Evolutionary conservation across 192 early-diverging fungal genomes (phyloP).

Genomic region (Dissophora ornata): DNA sequence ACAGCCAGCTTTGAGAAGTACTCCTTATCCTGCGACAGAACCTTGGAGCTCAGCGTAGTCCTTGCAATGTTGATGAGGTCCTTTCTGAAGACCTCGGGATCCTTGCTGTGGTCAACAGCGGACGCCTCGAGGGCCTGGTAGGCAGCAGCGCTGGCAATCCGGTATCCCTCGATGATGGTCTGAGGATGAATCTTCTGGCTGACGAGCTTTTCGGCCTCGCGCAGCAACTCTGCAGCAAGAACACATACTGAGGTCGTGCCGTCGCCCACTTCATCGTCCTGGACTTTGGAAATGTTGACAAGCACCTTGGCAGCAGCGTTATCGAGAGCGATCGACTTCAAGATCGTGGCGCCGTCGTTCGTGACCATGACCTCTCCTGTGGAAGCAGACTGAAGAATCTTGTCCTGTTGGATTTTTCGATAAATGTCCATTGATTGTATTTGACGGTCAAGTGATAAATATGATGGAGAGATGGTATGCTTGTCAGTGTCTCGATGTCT

Average conservation of each 20-base stretch:
- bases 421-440: neutral
- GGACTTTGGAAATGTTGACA: conserved; percentile 98
- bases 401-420: conserved; percentile 73
- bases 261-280: conserved; percentile 99
- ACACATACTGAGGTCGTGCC: conserved; percentile 99
- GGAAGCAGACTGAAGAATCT: conserved; percentile 95
- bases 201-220: conserved; percentile 93
- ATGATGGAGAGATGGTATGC: neutral
- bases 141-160: conserved; percentile 86
- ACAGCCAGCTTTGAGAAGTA: conserved; percentile 96
- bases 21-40: conserved; percentile 95
- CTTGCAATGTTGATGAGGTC: conserved; percentile 98
- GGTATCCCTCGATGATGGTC: conserved; percentile 96
- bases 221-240: conserved; percentile 93
- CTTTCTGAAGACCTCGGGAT: conserved; percentile 79
- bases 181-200: conserved; percentile 97
- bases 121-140: conserved; percentile 83
- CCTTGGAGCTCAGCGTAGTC: conserved; percentile 97
- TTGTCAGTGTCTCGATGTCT: neutral
- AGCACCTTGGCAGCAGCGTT: conserved; percentile 98
- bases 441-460: conserved; percentile 13
- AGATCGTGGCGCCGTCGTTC: conserved; percentile 99
- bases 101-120: conserved; percentile 82
- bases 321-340: conserved; percentile 96
- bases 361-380: conserved; percentile 91